Conservation (phyloP, 2,329 filamentous ascomycete genomes). For the Dactylellina parvicollis region DNA sequence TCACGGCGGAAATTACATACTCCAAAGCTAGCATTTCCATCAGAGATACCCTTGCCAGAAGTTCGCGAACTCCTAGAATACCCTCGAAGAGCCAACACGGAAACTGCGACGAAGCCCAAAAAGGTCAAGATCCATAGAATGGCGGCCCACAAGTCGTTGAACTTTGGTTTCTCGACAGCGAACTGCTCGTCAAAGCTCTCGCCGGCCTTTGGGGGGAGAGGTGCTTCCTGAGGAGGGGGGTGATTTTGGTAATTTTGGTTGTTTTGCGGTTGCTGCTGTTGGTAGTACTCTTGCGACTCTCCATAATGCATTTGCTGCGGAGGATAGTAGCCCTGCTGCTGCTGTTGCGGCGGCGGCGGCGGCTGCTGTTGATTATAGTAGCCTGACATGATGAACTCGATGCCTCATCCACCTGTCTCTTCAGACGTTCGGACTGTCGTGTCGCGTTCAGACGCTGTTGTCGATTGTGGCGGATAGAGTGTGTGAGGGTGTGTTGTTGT, state of each 20-base stretch:
- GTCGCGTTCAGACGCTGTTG: neutral
- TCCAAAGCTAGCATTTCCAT: slow-evolving; percentile 42
- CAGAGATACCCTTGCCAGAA: slow-evolving; percentile 33
- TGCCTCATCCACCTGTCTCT: neutral
- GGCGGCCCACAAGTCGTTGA: slow-evolving; percentile 89
- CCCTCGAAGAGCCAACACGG: slow-evolving; percentile 77
- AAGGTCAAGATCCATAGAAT: slow-evolving; percentile 78
- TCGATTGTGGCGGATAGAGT: neutral
- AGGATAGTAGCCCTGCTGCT: slow-evolving; percentile 54
- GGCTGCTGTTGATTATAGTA: slow-evolving; percentile 60
- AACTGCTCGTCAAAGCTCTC: slow-evolving; percentile 80
- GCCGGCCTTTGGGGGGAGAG: slow-evolving; percentile 42
- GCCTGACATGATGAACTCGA: neutral
- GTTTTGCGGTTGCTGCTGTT: slow-evolving; percentile 57
- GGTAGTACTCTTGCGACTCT: slow-evolving; percentile 61
- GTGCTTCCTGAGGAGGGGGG: slow-evolving; percentile 60
- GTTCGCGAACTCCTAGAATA: slow-evolving; percentile 66
- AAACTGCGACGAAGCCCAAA: slow-evolving; percentile 78
- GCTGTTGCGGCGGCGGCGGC: too few species aligned
- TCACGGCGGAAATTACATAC: slow-evolving; percentile 2
- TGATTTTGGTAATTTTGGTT: slow-evolving; percentile 18
- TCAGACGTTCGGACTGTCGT: neutral
- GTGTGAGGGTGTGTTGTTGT: too few species aligned
- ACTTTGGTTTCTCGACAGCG: slow-evolving; percentile 83
- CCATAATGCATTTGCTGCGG: slow-evolving; percentile 36